Percentiles rank a stretch among this genome's conserved stretches.
These are phyloP conservation scores for Ogataea nitratoaversa DNA, from an alignment of 805 yeast species.

Conservation along the genomic window DNA sequence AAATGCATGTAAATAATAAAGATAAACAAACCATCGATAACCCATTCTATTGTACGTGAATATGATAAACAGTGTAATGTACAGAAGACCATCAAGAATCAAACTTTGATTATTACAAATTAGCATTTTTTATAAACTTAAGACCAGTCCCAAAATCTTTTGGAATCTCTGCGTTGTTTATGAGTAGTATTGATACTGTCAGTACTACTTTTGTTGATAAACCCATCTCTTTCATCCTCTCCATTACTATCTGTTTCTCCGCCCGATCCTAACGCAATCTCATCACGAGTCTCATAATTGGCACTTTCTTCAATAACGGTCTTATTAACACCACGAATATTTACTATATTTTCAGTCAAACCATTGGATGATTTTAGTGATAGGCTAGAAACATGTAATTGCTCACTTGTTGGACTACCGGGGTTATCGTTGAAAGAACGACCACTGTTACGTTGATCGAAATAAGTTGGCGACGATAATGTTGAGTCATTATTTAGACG, in stretches of 20 bases:
- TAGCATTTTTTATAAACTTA: neutral
- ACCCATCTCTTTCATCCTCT: slow-evolving; percentile 7
- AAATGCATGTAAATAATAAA: too few species aligned
- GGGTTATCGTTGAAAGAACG: neutral
- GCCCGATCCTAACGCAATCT: neutral
- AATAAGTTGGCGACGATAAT: too few species aligned
- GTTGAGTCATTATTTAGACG: too few species aligned
- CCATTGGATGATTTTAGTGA: slow-evolving; percentile 44
- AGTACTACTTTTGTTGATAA: slow-evolving; percentile 2
- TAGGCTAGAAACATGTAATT: slow-evolving; percentile 2
- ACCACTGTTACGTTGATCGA: too few species aligned
- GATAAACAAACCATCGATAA: too few species aligned
- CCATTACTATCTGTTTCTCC: slow-evolving; percentile 5
- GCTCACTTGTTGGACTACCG: slow-evolving; percentile 3
- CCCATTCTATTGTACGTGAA: too few species aligned
- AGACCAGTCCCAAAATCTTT: slow-evolving; percentile 23
- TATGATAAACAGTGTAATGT: too few species aligned
- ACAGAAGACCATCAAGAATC: too few species aligned
- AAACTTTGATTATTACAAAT: too few species aligned
- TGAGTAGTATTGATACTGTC: neutral
- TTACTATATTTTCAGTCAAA: slow-evolving; percentile 77
- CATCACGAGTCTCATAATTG: slow-evolving; percentile 34
- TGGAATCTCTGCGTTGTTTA: slow-evolving; percentile 18
- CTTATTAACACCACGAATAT: slow-evolving; percentile 78
- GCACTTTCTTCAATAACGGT: slow-evolving; percentile 70